Evolutionary conservation across 768 basidiomycete species (phyloP), one percentile per base, ranked within the genome.

Genomic region (Serendipita sp.): DNA sequence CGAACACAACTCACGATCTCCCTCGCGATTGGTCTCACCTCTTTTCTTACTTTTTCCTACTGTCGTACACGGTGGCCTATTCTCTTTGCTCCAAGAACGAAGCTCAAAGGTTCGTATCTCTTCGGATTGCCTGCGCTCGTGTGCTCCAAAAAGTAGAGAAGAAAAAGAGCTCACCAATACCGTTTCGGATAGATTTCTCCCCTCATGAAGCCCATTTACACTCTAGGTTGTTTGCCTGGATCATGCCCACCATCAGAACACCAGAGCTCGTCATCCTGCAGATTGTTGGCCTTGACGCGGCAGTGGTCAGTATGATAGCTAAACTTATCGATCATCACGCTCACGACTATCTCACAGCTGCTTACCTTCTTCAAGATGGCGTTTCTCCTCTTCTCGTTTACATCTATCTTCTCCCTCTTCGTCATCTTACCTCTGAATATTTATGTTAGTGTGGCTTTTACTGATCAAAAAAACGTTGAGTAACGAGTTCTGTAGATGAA

Each of bases 351-450:
- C 0, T 30, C 30, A 14, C 70, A 96, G 91, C 79, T 98, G 1
- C 80, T 99, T 44, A 90, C 86, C 66, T 98, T 99, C 74, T 88
- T 91, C 79, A 94, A 95, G 72, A 96, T 87, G 79, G 84, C 88
- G 0, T 98, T 97, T 73, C 84, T 88, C 69, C 77, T 97, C 28
- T 99, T 99, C 74, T 84, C 88, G 0, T 75, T 86, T 16, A 90
- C 89, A 72, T 90, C 92, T 0, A 69, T 90, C 51, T 85, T 91
- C 63, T 92, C 93, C 0, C 73, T 85, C 5, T 72, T 81, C 3
- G 83, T 94, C n/a, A 79, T 99, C 13, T 95, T 98, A 84, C 96
- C 96, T 1, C 78, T 97, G 53, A 98, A 99, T 68, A 86, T 87
- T 77, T 89, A 84, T 76, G 94, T 94, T 66, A 69, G 83, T 73